Base-by-base conservation (phyloP, 2,329 filamentous ascomycete species). In the Tolypocladium endophyticum region DNA sequence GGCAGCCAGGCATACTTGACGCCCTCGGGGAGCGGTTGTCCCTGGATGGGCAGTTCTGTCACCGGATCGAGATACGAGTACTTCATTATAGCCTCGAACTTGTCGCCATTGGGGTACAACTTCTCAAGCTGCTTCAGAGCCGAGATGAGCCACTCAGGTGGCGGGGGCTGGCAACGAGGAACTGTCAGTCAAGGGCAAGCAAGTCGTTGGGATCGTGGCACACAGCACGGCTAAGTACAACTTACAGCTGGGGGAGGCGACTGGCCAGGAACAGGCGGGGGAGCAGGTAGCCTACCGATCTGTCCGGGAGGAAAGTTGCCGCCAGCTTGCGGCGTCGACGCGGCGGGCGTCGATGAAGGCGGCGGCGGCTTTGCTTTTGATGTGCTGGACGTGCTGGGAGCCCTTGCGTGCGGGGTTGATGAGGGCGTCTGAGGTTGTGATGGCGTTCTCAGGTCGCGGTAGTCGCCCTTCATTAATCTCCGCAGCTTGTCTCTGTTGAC, bases 51-150 rank as follows among this genome's bases (percentile, higher is more conserved):
- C 25, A 82, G 75, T 62, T 88, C 84, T 3, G 89, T 92, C 56
- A 83, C 79, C 14, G 82, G 83, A 71, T 96, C 88, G 63, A 96
- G 83, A 61, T 89, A 87, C 30, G 86, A 90, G 74, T 95, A 92
- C 62, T 92, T 90, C 94, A 99, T 99, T 28, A 88, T 83, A 58
- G 87, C 88, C 73, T 96, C 91, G 71, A 97, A 97, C 36, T 83
- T 82, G 72, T 97, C 92, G 47, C 73, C 72, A 66, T 87, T 83
- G 4, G 89, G 87, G 69, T 96, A 93, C 61, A 81, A 78, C 65
- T 85, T 85, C 66, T 78, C 77, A 60, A 97, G 83, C 30, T 85
- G 81, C 61, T 83, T 78, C n/a, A 97, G 83, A 58, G 90, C 88
- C 43, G 81, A 76, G 60, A 81, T 78, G 59, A 99, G 88, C 94